Base-by-base conservation (phyloP, 768 basidiomycete species). In the Lactifluus rugatus region DNA sequence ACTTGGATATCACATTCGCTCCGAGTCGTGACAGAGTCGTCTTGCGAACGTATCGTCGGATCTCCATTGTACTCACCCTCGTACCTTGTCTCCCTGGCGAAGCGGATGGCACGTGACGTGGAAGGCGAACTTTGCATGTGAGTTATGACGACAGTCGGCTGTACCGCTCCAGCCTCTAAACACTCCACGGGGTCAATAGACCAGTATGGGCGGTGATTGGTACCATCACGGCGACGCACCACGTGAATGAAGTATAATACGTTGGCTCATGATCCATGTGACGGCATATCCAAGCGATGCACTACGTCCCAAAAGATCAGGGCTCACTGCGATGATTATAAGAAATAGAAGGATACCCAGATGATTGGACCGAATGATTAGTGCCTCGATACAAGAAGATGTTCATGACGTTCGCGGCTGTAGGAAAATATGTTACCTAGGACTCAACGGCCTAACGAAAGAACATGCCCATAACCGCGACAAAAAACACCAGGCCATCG, bases 401-500 rank as follows among this genome's bases (percentile, higher is more conserved):
- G 53, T 70, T 70, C 44, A 67, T 48, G 42, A 66, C 42, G 52
- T 70, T 70, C 4, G 62, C 56, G n/a, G 41, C 70, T 70, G 47
- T n/a, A 52, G 7, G 11, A 36, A 26, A 44, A 42, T 14, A 13
- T 23, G 9, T 46, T 51, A 23, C 8, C 4, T 23, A 41, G 25
- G 48, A 52, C 50, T 7, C 11, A 26, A 21, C n/a, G 19, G 23
- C 1, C n/a, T 21, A 25, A 25, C 17, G 34, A 41, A 11, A 14
- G 2, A 9, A 58, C 66, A 14, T 54, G 76, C 67, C 72, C 54
- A 82, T 81, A 44, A 87, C 69, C 5, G 73, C 73, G 31, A 83
- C 62, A 57, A 85, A 81, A 66, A 83, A 87, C 23, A 79, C 77
- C 23, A 87, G 69, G 31, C 85, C 85, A 61, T 87, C 83, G 55